Conservation (phyloP, 768 basidiomycete species). For the Leccinum broughii region DNA sequence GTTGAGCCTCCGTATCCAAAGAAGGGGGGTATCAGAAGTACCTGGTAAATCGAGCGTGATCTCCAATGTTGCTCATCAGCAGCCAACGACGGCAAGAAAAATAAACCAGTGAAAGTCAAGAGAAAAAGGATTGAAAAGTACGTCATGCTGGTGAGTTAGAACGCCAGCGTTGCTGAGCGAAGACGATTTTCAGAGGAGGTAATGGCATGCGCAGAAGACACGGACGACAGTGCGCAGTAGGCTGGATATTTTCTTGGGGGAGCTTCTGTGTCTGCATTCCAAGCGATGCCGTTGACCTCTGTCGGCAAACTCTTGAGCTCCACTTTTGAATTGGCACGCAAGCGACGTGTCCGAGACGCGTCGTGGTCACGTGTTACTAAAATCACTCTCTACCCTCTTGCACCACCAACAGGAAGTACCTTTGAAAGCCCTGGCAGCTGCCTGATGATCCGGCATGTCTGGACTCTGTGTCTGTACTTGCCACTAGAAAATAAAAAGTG, state of each 20-base stretch:
- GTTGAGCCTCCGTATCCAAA: not conserved
- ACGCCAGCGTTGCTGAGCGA: slow-evolving; percentile 4
- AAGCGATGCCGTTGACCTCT: slow-evolving; percentile 22
- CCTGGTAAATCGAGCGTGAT: slow-evolving; percentile 57
- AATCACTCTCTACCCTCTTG: slow-evolving; percentile 10
- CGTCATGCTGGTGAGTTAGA: slow-evolving; percentile 10
- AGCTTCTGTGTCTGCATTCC: slow-evolving; percentile 16
- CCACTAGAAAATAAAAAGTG: not conserved
- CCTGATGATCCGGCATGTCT: not conserved
- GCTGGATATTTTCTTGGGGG: slow-evolving; percentile 8
- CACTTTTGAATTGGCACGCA: slow-evolving; percentile 7
- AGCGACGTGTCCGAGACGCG: slow-evolving; percentile 11
- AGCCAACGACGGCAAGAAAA: slow-evolving; percentile 23
- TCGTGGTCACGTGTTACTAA: slow-evolving; percentile 30
- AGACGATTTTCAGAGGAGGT: slow-evolving; percentile 4
- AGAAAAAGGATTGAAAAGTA: slow-evolving; percentile 8
- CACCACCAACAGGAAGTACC: not conserved
- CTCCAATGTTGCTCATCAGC: slow-evolving; percentile 52
- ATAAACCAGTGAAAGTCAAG: slow-evolving; percentile 10
- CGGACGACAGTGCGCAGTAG: not conserved
- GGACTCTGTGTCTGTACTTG: not conserved
- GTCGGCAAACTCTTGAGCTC: slow-evolving; percentile 23
- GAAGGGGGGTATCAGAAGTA: slow-evolving; percentile 8
- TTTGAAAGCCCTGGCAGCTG: no score
- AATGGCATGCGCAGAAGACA: slow-evolving; percentile 6